Evolutionary conservation across 164 flowering plant species (phyloP).

Genomic region (Liquidambar formosana): DNA sequence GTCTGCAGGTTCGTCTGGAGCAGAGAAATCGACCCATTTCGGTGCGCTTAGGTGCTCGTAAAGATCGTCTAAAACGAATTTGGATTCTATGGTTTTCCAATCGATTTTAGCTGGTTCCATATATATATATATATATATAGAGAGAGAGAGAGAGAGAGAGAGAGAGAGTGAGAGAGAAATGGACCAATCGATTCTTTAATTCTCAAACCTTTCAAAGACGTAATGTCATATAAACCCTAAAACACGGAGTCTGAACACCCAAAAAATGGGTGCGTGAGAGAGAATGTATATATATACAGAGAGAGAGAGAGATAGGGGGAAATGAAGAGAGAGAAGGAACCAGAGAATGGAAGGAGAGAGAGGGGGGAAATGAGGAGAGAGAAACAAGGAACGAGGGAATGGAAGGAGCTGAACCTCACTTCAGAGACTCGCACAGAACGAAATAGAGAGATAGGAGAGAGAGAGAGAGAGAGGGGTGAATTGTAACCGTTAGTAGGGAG

Average conservation of each 20-base stretch:
- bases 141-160: conserved; percentile 6
- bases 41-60: conserved; percentile 90
- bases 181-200: neutral
- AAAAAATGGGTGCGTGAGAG: too few species aligned
- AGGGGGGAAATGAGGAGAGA: neutral
- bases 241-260: too few species aligned
- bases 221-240: too few species aligned
- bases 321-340: neutral
- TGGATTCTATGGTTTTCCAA: conserved; percentile 73
- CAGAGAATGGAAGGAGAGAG: neutral
- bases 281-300: too few species aligned
- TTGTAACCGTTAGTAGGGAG: conserved; percentile 11
- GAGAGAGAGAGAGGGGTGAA: neutral
- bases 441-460: neutral
- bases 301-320: conserved; percentile 3
- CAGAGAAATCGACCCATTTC: conserved; percentile 77
- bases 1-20: conserved; percentile 42
- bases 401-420: too few species aligned
- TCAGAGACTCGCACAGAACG: too few species aligned
- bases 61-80: conserved; percentile 55
- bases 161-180: conserved; percentile 1
- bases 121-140: neutral
- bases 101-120: conserved; percentile 95
- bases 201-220: too few species aligned
- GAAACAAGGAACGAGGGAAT: neutral